Evolutionary conservation across 1,284 basidiomycete genomes (phyloP).

Genomic region (Trichosporon ovoides): DNA sequence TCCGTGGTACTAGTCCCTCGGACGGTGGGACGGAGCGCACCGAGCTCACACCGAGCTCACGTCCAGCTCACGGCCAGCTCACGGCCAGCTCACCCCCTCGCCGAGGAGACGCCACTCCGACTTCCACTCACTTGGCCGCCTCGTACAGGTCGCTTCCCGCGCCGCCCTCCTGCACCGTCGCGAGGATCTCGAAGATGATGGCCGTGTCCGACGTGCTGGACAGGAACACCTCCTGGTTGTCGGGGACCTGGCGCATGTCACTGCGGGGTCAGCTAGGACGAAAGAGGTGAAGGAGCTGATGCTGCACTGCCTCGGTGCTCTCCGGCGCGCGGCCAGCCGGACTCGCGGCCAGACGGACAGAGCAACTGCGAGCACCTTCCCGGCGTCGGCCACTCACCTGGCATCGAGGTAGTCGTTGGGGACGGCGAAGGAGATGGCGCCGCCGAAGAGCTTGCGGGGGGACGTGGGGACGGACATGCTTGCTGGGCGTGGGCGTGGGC

Average conservation of each 20-base stretch:
- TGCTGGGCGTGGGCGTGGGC: too few relatives aligned
- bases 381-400: conserved; percentile 71
- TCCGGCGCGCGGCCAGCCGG: too few relatives aligned
- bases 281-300: too few relatives aligned
- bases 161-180: conserved; percentile 60
- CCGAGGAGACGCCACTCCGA: too few relatives aligned
- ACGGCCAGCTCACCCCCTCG: not conserved
- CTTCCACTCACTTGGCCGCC: conserved; percentile 60
- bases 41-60: too few relatives aligned
- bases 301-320: too few relatives aligned
- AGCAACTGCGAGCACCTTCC: too few relatives aligned
- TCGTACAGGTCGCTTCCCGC: conserved; percentile 51
- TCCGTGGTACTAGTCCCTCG: too few relatives aligned
- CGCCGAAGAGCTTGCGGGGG: conserved; percentile 52
- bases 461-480: conserved; percentile 14
- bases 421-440: conserved; percentile 67
- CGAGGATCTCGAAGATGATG: conserved; percentile 79
- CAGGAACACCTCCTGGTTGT: conserved; percentile 92
- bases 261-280: conserved; percentile 54
- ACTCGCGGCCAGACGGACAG: too few relatives aligned
- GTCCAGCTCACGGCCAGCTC: not conserved
- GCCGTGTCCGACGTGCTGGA: conserved; percentile 65
- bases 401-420: conserved; percentile 68
- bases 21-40: too few relatives aligned
- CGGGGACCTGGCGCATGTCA: conserved; percentile 85